These are phyloP conservation scores for Dissophora globulifera DNA, from an alignment of 192 early-diverging fungal genomes.

Conservation along the genomic window DNA sequence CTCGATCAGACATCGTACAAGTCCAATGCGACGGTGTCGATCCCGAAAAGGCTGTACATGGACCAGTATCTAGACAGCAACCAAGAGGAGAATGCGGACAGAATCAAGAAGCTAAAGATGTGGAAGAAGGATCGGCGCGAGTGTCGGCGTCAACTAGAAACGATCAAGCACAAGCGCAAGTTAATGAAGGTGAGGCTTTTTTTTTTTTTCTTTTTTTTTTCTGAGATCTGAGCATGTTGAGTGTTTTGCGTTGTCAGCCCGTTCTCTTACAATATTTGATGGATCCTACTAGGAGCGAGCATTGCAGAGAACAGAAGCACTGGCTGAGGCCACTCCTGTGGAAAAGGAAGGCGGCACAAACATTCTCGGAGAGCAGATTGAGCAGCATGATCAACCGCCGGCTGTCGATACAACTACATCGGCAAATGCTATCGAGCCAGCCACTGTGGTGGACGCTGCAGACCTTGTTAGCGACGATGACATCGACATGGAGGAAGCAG, in stretches of 20 bases:
- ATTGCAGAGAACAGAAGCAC: too few species aligned
- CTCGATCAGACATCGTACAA: constrained; percentile 68
- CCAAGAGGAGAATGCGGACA: constrained; percentile 22
- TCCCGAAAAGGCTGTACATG: constrained; percentile 71
- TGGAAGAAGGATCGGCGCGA: constrained; percentile 37
- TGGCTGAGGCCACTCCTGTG: too few species aligned
- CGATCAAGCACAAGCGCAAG: constrained; percentile 12
- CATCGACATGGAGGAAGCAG: constrained; percentile 2
- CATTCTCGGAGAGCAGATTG: too few species aligned
- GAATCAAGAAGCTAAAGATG: constrained; percentile 38
- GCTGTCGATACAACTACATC: not conserved
- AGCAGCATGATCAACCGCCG: too few species aligned
- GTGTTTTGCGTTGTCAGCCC: too few species aligned
- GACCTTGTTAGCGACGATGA: not conserved
- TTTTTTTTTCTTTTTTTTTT: too few species aligned
- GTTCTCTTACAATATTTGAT: too few species aligned
- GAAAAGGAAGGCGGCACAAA: too few species aligned
- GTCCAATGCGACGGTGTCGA: constrained; percentile 71
- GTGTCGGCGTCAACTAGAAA: constrained; percentile 33
- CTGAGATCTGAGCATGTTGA: too few species aligned
- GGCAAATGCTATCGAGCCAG: not conserved
- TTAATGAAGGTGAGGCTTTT: not conserved
- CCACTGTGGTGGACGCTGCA: not conserved
- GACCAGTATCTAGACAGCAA: constrained; percentile 63
- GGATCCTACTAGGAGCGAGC: too few species aligned